phyloP scores from a whole-genome alignment of 768 basidiomycete genomes.

The Sutorius australiensis region DNA sequence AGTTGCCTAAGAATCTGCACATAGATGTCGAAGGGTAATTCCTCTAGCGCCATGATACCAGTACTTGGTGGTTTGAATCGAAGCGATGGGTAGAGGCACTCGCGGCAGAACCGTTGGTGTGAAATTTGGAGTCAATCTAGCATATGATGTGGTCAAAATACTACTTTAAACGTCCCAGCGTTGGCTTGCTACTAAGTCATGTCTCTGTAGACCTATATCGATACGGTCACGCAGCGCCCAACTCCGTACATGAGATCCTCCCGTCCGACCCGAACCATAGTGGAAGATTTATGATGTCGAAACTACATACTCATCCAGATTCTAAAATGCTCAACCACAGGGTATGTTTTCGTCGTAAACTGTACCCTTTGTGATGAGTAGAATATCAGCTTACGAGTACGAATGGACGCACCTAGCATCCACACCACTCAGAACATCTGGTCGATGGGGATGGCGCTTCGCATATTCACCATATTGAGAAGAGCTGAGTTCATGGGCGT shows the following conservation, averaged over 20 bases:
- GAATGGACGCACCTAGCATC: constrained; percentile 10
- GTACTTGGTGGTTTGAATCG: neutral
- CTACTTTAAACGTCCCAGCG: no score
- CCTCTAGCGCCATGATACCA: constrained; percentile 17
- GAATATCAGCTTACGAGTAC: neutral
- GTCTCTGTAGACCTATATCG: no score
- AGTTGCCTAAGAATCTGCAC: constrained; percentile 35
- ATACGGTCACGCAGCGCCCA: no score
- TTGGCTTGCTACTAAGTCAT: no score
- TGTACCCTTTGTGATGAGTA: constrained; percentile 3
- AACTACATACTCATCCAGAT: no score
- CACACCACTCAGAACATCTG: constrained; percentile 26
- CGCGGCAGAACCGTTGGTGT: neutral
- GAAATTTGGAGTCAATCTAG: neutral
- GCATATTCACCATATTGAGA: constrained; percentile 56
- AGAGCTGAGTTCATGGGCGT: constrained; percentile 59
- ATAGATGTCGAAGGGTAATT: constrained; percentile 36
- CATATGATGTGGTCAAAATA: no score
- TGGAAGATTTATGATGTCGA: no score
- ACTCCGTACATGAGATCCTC: no score
- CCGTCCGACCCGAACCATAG: no score
- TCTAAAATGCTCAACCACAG: no score
- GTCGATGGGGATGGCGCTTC: constrained; percentile 52
- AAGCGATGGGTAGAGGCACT: neutral
- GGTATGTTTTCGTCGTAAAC: neutral